Conservation (phyloP, 306 rosid species). For the Purshia tridentata region DNA sequence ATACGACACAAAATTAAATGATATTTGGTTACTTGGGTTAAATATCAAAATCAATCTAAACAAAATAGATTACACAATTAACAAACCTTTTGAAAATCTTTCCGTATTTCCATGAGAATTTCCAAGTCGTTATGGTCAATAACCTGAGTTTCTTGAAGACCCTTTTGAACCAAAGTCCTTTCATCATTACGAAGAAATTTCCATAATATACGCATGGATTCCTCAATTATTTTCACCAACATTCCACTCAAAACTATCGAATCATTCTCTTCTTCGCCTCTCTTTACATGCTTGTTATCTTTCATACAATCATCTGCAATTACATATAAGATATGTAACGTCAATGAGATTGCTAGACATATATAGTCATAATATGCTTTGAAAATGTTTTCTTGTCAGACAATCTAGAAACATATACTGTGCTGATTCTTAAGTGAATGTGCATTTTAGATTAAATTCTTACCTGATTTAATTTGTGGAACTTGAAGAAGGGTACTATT, state of each 20-base stretch:
- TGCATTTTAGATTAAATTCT: too few species aligned
- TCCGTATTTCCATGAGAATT: conserved; percentile 40
- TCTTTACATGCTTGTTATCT: conserved; percentile 36
- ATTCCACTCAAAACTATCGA: conserved; percentile 30
- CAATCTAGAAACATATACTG: too few species aligned
- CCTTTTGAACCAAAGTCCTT: conserved; percentile 30
- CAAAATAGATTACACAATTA: not conserved
- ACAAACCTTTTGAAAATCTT: conserved; percentile 62
- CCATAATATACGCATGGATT: conserved; percentile 66
- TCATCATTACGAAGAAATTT: conserved; percentile 64
- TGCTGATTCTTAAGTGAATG: too few species aligned
- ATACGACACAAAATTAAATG: not conserved
- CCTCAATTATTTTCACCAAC: conserved; percentile 53
- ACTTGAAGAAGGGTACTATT: conserved; percentile 72
- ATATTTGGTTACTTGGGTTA: too few species aligned
- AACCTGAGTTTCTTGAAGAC: conserved; percentile 35
- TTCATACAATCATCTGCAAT: conserved; percentile 50
- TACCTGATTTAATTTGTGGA: conserved; percentile 43
- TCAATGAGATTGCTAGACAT: too few species aligned
- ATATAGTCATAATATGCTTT: too few species aligned
- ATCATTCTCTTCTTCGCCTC: conserved; percentile 38
- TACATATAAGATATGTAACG: too few species aligned
- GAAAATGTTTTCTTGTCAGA: too few species aligned
- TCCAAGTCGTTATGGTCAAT: conserved; percentile 41
- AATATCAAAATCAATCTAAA: not conserved